These are phyloP conservation scores for Spathaspora girioi DNA, from an alignment of 805 yeast species.

Conservation along the genomic window DNA sequence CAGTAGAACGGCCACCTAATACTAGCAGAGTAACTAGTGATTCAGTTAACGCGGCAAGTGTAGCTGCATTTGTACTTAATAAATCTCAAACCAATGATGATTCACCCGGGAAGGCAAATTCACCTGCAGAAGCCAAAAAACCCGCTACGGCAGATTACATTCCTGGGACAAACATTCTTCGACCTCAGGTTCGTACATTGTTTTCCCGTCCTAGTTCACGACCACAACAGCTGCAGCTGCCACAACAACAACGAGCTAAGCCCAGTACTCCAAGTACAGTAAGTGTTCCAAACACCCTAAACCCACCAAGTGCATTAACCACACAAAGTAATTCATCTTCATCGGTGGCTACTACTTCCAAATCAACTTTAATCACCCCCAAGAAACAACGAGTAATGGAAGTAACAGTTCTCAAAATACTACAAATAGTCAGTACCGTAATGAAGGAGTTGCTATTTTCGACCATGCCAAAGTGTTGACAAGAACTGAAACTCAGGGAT, in stretches of 20 bases:
- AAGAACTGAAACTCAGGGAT: neutral
- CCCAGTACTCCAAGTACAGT: neutral
- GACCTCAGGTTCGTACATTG: conserved; percentile 46
- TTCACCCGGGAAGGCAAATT: conserved; percentile 20
- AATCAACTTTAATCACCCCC: neutral
- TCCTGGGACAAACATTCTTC: conserved; percentile 57
- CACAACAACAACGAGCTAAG: neutral
- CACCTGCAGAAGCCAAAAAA: conserved; percentile 2
- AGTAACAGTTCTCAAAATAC: conserved; percentile 18
- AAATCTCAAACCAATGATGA: conserved; percentile 24
- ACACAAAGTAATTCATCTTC: neutral
- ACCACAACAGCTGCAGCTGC: neutral
- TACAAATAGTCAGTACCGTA: conserved; percentile 15
- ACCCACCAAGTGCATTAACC: neutral
- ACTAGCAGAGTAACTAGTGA: conserved; percentile 2
- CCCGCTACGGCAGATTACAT: conserved; percentile 41
- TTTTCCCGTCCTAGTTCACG: neutral
- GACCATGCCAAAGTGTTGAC: conserved; percentile 32
- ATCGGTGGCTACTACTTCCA: neutral
- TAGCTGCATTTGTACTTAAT: conserved; percentile 37
- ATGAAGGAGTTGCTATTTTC: conserved; percentile 61
- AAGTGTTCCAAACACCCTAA: neutral
- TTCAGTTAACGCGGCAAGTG: conserved; percentile 32
- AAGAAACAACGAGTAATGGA: conserved; percentile 25
- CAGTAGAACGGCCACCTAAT: neutral